Evolutionary conservation across 2,329 filamentous ascomycete genomes (phyloP).

Genomic region (Paraphaeosphaeria minitans): DNA sequence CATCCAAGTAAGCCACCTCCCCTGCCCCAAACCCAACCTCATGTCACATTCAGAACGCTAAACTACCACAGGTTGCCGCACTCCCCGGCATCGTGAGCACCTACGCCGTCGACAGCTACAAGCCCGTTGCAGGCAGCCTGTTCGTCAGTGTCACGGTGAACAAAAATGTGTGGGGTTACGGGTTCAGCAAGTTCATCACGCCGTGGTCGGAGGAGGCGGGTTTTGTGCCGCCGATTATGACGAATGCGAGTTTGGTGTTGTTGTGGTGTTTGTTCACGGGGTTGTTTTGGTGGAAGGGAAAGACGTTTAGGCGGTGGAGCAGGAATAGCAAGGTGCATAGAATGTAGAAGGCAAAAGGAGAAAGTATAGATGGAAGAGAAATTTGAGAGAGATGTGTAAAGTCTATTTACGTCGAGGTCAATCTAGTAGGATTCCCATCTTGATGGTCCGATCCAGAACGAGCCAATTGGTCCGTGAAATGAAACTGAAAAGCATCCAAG

Average conservation of each 20-base stretch:
- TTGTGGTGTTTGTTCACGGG: constrained; percentile 61
- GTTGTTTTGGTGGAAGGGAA: constrained; percentile 63
- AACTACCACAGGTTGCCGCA: constrained; percentile 56
- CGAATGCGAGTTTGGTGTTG: constrained; percentile 60
- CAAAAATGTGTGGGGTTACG: constrained; percentile 69
- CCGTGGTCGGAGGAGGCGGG: constrained; percentile 57
- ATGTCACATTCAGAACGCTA: background rate
- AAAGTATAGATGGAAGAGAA: background rate
- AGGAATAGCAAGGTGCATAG: constrained; percentile 61
- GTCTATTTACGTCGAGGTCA: background rate
- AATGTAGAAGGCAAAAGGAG: constrained; percentile 42
- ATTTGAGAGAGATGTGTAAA: background rate
- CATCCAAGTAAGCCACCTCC: constrained; percentile 40
- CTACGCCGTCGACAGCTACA: constrained; percentile 69
- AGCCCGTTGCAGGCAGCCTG: constrained; percentile 64
- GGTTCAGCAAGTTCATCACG: constrained; percentile 62
- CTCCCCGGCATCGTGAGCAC: constrained; percentile 63
- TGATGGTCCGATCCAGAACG: background rate
- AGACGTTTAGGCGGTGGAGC: constrained; percentile 62
- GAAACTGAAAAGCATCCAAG: background rate
- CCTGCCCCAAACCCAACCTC: background rate
- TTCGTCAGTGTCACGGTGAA: constrained; percentile 67
- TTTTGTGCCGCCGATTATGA: constrained; percentile 64
- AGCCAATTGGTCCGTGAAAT: background rate
- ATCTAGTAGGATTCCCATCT: background rate